These are phyloP conservation scores for Zalaria obscura DNA, from an alignment of 2,329 filamentous ascomycete species.

Conservation along the genomic window DNA sequence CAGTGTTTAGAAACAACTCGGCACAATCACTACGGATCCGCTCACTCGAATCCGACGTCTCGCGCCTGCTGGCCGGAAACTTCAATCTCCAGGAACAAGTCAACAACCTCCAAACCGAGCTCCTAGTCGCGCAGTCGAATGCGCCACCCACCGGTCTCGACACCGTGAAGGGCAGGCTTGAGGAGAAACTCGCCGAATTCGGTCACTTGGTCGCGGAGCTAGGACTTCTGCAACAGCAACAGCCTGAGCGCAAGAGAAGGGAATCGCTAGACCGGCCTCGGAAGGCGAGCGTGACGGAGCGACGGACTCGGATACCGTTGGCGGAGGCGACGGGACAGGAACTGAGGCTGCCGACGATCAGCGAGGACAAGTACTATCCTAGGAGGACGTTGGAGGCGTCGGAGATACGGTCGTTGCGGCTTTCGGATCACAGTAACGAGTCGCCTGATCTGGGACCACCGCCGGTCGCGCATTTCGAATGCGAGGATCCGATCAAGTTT, in stretches of 20 bases:
- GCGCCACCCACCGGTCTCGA: constrained; percentile 49
- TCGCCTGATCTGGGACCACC: constrained; percentile 55
- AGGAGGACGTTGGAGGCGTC: constrained; percentile 50
- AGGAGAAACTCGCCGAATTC: constrained; percentile 59
- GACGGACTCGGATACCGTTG: constrained; percentile 4
- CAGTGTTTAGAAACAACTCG: constrained; percentile 49
- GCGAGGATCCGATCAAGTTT: constrained; percentile 32
- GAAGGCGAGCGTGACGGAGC: not conserved
- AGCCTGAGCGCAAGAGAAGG: constrained; percentile 7
- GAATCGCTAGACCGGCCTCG: not conserved
- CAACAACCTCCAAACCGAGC: constrained; percentile 52
- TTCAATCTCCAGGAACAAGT: constrained; percentile 58
- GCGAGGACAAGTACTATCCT: constrained; percentile 55
- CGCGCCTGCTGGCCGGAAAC: constrained; percentile 65
- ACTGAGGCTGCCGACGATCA: constrained; percentile 46
- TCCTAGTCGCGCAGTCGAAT: constrained; percentile 43
- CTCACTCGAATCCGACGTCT: constrained; percentile 60
- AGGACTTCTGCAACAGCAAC: constrained; percentile 25
- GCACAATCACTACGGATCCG: constrained; percentile 64
- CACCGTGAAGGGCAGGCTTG: constrained; percentile 55
- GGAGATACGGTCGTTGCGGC: constrained; percentile 36
- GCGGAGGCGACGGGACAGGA: constrained; percentile 30
- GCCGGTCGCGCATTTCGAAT: constrained; percentile 38
- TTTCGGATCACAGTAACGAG: constrained; percentile 42
- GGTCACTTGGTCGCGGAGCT: constrained; percentile 51